Evolutionary conservation across 192 early-diverging fungal species (phyloP), one percentile per base, ranked within the genome.

Genomic region (Coemansia sp.): DNA sequence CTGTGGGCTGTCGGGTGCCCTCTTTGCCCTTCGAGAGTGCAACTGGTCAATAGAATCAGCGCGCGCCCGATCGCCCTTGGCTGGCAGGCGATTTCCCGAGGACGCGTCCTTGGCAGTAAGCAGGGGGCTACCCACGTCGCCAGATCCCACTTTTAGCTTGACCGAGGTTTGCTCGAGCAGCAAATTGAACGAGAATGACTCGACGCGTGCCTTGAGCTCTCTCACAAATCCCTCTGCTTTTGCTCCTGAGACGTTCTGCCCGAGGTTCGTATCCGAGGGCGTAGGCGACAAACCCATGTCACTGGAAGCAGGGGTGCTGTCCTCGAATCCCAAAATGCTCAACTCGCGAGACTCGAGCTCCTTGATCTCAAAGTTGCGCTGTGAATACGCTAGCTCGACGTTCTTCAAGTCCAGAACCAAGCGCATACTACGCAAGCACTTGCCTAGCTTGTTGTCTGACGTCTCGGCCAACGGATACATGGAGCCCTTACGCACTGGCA

Each of bases 301-400:
- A 13, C 53, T 63, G 11, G 54, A 57, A 7, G 50, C 36, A 5
- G 50, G 11, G 8, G 46, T 37, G 11, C 57, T 37, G 37, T 70
- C 63, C 14, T 69, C 67, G 29, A 72, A 77, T 11, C 73, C 78
- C 34, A 81, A 50, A 7, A 68, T 63, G 27, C 59, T 68, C 21
- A 79, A 17, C 62, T 84, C 81, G 7, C 77, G 62, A 16, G 81
- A 68, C 62, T 84, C 81, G 10, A 84, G 67, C 68, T 84, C 81
- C 65, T 84, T 84, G 50, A 84, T 67, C 62, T 84, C 81, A 66
- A 75, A 70, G 53, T 76, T 78, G 27, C 81, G 77, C 71, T 84
- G 81, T 36, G 81, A 79, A 60, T 73, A 79, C 31, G 81, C 69
- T 56, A 84, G 65, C 71, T 84, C 81, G 35, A 84, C 77, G 37